These are phyloP conservation scores for Oleoguttula mirabilis DNA, from an alignment of 495 filamentous ascomycete species.

Conservation along the genomic window DNA sequence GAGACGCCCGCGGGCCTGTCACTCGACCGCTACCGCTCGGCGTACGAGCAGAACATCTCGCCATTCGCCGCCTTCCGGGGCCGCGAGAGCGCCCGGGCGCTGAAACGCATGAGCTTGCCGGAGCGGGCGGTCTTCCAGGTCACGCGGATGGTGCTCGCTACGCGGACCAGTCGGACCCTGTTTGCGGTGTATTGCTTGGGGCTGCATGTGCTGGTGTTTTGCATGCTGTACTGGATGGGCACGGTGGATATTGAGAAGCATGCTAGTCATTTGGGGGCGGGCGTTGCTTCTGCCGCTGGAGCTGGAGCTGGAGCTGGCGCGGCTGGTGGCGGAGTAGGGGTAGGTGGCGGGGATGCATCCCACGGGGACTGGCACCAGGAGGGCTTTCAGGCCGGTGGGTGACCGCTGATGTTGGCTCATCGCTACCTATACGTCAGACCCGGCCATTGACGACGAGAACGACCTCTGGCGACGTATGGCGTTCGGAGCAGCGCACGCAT, in stretches of 20 bases:
- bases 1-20: slow-evolving; percentile 52
- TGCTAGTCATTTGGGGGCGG: slow-evolving; percentile 43
- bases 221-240: slow-evolving; percentile 75
- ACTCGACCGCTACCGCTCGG: slow-evolving; percentile 77
- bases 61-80: slow-evolving; percentile 93
- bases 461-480: too few relatives aligned
- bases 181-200: slow-evolving; percentile 92
- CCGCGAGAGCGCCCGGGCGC: slow-evolving; percentile 80
- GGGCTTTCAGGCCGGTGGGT: slow-evolving; percentile 12
- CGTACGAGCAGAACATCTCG: slow-evolving; percentile 89
- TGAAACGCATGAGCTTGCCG: slow-evolving; percentile 84
- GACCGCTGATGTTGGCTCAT: too few relatives aligned
- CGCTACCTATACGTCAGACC: too few relatives aligned
- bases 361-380: slow-evolving; percentile 18
- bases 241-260: slow-evolving; percentile 29
- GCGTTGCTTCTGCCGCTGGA: slow-evolving; percentile 32
- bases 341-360: slow-evolving; percentile 3
- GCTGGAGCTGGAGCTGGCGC: slow-evolving; percentile 25
- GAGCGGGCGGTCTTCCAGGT: slow-evolving; percentile 85
- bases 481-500: too few relatives aligned
- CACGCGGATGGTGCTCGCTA: slow-evolving; percentile 81
- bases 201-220: slow-evolving; percentile 75
- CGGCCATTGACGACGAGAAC: too few relatives aligned
- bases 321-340: slow-evolving; percentile 29
- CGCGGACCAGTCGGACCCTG: slow-evolving; percentile 77